These are phyloP conservation scores for Hymenotorrendiella dingleyae DNA, from an alignment of 2,329 filamentous ascomycete species.

Conservation along the genomic window DNA sequence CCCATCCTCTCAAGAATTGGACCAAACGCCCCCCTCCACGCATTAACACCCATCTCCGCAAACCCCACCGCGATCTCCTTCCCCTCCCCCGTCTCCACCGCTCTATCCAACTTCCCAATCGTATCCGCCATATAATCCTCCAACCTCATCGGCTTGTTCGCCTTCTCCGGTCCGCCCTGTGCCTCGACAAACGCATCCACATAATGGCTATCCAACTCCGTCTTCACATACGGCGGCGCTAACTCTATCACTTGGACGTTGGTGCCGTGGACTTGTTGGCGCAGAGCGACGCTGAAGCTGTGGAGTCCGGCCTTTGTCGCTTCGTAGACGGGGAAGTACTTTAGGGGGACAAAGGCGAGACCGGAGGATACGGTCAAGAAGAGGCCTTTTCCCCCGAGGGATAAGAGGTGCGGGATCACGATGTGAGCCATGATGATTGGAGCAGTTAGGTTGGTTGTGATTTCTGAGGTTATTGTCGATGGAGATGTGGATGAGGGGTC, in stretches of 20 bases:
- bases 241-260: slow-evolving; percentile 33
- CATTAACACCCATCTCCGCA: slow-evolving; percentile 17
- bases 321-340: slow-evolving; percentile 30
- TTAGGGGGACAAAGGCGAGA: slow-evolving; percentile 26
- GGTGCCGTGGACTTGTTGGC: slow-evolving; percentile 24
- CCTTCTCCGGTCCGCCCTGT: slow-evolving; percentile 23
- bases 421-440: slow-evolving; percentile 27
- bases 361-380: slow-evolving; percentile 30
- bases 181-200: slow-evolving; percentile 17
- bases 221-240: slow-evolving; percentile 34
- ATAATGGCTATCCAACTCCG: slow-evolving; percentile 29
- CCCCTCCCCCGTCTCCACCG: slow-evolving; percentile 24
- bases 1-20: slow-evolving; percentile 9
- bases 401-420: slow-evolving; percentile 26
- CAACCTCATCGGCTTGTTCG: slow-evolving; percentile 28
- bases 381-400: slow-evolving; percentile 18
- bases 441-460: slow-evolving; percentile 26
- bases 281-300: slow-evolving; percentile 25
- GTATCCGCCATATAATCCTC: slow-evolving; percentile 30
- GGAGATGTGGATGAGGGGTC: slow-evolving; percentile 19
- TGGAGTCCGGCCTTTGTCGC: slow-evolving; percentile 32
- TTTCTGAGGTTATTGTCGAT: slow-evolving; percentile 8
- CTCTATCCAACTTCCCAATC: slow-evolving; percentile 21
- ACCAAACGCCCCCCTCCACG: slow-evolving; percentile 17
- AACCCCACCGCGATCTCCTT: slow-evolving; percentile 30